Evolutionary conservation across 306 rosid genomes (phyloP).

Genomic region (Gynostemma pentaphyllum): DNA sequence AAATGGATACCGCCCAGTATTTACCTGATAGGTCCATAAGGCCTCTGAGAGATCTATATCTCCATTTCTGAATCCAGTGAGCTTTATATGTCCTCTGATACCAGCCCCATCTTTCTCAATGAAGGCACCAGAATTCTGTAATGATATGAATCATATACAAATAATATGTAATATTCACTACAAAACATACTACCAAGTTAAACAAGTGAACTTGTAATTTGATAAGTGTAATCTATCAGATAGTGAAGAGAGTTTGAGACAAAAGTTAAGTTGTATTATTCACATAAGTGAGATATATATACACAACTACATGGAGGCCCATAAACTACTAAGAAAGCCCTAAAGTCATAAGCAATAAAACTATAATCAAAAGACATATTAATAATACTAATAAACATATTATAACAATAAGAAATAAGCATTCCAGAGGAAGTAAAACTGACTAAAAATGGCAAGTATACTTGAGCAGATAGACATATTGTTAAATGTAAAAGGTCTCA

Average conservation of each 20-base stretch:
- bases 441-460: background rate
- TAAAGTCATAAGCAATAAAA: no score
- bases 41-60: conserved; percentile 62
- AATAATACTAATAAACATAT: no score
- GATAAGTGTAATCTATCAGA: no score
- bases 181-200: background rate
- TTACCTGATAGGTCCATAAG: conserved; percentile 92
- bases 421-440: background rate
- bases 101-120: conserved; percentile 94
- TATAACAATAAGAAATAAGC: background rate
- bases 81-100: conserved; percentile 58
- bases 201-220: background rate
- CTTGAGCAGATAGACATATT: background rate
- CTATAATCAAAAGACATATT: no score
- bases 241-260: no score
- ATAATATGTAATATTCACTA: background rate
- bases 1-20: no score
- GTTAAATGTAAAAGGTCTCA: background rate
- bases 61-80: conserved; percentile 63
- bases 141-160: conserved; percentile 11
- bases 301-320: no score
- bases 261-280: no score
- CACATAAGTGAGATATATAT: no score
- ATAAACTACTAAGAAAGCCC: no score
- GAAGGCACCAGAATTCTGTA: conserved; percentile 84